Conservation (phyloP, 371 early-diverging fungal species). For the Catenaria anguillulae region DNA sequence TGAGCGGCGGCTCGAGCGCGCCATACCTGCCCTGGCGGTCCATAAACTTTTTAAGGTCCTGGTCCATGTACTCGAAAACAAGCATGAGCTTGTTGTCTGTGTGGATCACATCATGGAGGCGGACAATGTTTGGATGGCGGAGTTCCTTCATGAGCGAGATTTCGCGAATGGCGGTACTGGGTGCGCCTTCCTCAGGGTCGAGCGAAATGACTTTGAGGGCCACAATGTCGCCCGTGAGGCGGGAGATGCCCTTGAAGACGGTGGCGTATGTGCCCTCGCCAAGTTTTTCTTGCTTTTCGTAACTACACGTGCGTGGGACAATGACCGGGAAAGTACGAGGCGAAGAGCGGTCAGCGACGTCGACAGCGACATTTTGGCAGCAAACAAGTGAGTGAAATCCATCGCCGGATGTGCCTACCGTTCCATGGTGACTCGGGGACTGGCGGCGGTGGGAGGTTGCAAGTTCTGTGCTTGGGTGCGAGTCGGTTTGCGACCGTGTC, state of each 20-base stretch:
- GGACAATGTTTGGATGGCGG: conserved; percentile 76
- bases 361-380: no score
- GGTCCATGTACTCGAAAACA: conserved; percentile 97
- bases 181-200: conserved; percentile 86
- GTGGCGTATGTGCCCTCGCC: conserved; percentile 99
- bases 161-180: conserved; percentile 92
- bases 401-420: no score
- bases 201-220: conserved; percentile 95
- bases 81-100: conserved; percentile 93
- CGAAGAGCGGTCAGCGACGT: no score
- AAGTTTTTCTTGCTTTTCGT: conserved; percentile 64
- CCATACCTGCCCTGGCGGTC: conserved; percentile 51
- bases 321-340: no score
- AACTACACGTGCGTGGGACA: no score
- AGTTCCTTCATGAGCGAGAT: conserved; percentile 91
- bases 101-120: conserved; percentile 94
- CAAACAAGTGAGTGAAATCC: no score
- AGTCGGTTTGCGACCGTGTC: no score
- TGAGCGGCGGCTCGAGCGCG: conserved; percentile 47
- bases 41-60: conserved; percentile 95
- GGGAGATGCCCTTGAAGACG: conserved; percentile 94
- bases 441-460: no score
- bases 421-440: no score
- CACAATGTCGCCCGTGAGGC: conserved; percentile 74
- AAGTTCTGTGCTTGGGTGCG: no score